Base-by-base conservation (phyloP, 371 early-diverging fungal genomes). In the Parasitella parasitica region DNA sequence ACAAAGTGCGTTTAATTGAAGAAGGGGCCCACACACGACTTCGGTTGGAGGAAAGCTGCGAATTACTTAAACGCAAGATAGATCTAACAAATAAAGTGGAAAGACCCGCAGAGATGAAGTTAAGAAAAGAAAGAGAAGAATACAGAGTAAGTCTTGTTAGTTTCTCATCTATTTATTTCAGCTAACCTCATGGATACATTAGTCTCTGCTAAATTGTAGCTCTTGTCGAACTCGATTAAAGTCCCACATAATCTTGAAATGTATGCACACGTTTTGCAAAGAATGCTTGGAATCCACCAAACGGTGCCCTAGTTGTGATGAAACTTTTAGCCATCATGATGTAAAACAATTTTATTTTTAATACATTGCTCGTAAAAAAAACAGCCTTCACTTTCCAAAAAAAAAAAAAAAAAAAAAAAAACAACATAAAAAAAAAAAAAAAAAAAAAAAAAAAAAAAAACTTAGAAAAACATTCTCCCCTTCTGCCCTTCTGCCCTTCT, bases 251-350 rank as follows among this genome's bases (percentile, higher is more conserved):
- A 73, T 98, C 6, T 41, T 82, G 39, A 84, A 91, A 36, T 98
- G 98, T 72, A 95, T 95, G 97, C 98, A 98, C 65, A 91, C 92
- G n/a, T 97, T 97, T 70, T 98, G 97, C 76, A 91, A 93, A 73
- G 87, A 88, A 54, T 99, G 99, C 69, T 84, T 99, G 53, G 94
- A 98, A n/a, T 86, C 99, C 9, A 95, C 96, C 67, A 89, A 98
- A 72, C 94, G 97, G 67, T 99, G 99, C 81, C 99, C 99, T n/a
- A 91, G 89, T 8, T 99, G 99, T 77, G 92, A 91, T 28, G 89
- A 91, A 66, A 78, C 91, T 13, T 99, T 99, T 83, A 91, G 92
- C 16, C 76, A 84, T 27, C 88, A 87, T 57, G 99, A 99, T 78
- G 91, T 99, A 18, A 86, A 87, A 64, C 90, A 88, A 67, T 89